These are phyloP conservation scores for Volutella citrinella DNA, from an alignment of 2,329 filamentous ascomycete genomes.

Conservation along the genomic window DNA sequence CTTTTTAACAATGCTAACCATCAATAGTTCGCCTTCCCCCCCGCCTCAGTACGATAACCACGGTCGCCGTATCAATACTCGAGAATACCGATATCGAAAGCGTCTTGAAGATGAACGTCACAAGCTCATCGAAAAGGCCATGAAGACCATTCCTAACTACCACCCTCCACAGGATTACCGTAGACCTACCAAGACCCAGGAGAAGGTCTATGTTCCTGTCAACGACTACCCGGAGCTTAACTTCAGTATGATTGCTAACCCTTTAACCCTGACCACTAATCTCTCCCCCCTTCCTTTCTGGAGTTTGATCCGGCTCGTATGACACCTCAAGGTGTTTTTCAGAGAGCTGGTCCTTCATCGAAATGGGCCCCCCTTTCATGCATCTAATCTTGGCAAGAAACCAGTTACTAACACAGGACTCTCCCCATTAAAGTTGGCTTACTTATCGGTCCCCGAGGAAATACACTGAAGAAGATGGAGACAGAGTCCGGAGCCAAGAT, in stretches of 20 bases:
- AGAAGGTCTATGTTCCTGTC: conserved; percentile 99
- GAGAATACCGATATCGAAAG: conserved; percentile 98
- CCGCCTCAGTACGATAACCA: conserved; percentile 99
- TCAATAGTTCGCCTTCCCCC: conserved; percentile 82
- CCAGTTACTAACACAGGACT: conserved; percentile 87
- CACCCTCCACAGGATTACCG: conserved; percentile 98
- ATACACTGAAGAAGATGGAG: conserved; percentile 99
- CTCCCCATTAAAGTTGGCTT: conserved; percentile 91
- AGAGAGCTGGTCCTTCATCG: conserved; percentile 32
- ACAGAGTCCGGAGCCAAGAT: conserved; percentile 96
- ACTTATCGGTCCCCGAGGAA: conserved; percentile 99
- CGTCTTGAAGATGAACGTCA: conserved; percentile 97
- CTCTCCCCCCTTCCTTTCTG: conserved; percentile 36
- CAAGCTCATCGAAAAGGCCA: conserved; percentile 97
- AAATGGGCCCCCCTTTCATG: conserved; percentile 26
- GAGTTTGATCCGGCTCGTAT: conserved; percentile 44
- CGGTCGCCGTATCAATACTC: conserved; percentile 97
- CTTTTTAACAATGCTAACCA: conserved; percentile 10
- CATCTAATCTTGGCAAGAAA: conserved; percentile 35
- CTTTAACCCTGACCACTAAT: conserved; percentile 71
- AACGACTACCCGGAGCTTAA: conserved; percentile 99
- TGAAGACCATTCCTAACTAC: conserved; percentile 99
- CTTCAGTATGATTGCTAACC: conserved; percentile 99
- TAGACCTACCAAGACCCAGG: conserved; percentile 98
- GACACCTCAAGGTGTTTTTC: conserved; percentile 29